phyloP scores from a whole-genome alignment of 768 basidiomycete genomes.

The Lactarius sp. region DNA sequence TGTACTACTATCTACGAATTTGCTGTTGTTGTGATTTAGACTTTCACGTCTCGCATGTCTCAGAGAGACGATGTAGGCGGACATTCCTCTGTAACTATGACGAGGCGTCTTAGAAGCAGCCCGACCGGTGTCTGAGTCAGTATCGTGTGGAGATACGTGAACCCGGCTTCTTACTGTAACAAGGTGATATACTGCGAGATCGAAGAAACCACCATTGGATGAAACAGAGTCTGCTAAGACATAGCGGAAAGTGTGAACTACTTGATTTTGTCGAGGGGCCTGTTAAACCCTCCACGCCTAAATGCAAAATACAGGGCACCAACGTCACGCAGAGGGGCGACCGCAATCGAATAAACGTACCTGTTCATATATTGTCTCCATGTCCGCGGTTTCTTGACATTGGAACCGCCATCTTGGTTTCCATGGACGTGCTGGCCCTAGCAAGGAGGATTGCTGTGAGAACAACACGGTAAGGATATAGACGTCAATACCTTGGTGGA shows the following conservation, averaged over 20 bases:
- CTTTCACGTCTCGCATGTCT: conserved; percentile 1
- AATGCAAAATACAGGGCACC: neutral
- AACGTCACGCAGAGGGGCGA: conserved; percentile 6
- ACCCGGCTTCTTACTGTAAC: too few species aligned
- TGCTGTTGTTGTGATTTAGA: conserved; percentile 21
- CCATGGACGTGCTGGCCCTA: conserved; percentile 79
- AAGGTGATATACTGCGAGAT: too few species aligned
- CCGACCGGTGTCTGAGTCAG: too few species aligned
- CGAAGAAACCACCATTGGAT: too few species aligned
- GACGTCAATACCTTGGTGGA: conserved; percentile 67
- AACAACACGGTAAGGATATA: conserved; percentile 14
- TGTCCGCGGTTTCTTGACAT: conserved; percentile 78
- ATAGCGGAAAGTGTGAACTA: conserved; percentile 30
- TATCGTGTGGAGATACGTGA: too few species aligned
- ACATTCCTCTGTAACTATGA: neutral
- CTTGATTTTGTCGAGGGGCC: conserved; percentile 96
- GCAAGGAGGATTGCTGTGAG: neutral
- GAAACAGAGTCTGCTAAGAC: too few species aligned
- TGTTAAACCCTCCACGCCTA: conserved; percentile 83
- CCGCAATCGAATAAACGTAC: conserved; percentile 34
- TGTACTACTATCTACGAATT: conserved; percentile 21
- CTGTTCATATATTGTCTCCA: conserved; percentile 99
- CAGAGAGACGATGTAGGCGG: neutral
- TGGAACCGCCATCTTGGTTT: conserved; percentile 67
- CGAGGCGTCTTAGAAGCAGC: too few species aligned